Percentiles rank a stretch among this genome's conserved stretches.
Evolutionary conservation across 2,329 filamentous ascomycete genomes (phyloP).

Genomic region (Penicillium sp.): DNA sequence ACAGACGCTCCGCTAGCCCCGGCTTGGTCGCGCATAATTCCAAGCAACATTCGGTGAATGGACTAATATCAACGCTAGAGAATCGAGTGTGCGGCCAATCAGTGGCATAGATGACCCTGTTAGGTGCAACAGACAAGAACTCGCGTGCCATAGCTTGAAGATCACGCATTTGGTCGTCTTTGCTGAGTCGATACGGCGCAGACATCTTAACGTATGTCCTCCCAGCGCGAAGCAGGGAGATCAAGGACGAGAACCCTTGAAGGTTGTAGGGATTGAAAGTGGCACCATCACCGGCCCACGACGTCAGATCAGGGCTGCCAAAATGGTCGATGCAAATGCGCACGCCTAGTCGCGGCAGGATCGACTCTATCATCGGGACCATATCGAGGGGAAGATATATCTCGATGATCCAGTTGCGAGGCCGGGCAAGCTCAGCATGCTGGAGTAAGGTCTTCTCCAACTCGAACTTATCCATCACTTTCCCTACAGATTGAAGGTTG

Average conservation of each 20-base stretch:
- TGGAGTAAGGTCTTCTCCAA: constrained; percentile 43
- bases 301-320: constrained; percentile 46
- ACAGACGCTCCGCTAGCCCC: constrained; percentile 49
- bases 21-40: constrained; percentile 51
- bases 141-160: constrained; percentile 50
- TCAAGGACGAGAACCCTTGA: constrained; percentile 49
- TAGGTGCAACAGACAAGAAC: constrained; percentile 45
- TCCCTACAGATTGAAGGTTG: constrained; percentile 56
- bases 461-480: constrained; percentile 38
- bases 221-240: constrained; percentile 47
- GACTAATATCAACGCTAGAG: constrained; percentile 54
- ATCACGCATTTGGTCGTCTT: constrained; percentile 43
- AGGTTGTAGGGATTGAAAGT: constrained; percentile 45
- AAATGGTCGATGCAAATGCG: constrained; percentile 61
- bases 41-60: constrained; percentile 54
- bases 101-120: constrained; percentile 56
- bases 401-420: constrained; percentile 57
- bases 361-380: constrained; percentile 48
- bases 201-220: constrained; percentile 58
- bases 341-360: constrained; percentile 50
- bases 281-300: constrained; percentile 9
- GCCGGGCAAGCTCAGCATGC: constrained; percentile 52
- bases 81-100: constrained; percentile 66
- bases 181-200: constrained; percentile 55
- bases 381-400: constrained; percentile 55